Conservation (phyloP, 257 asterid species). For the Salvia hispanica region DNA sequence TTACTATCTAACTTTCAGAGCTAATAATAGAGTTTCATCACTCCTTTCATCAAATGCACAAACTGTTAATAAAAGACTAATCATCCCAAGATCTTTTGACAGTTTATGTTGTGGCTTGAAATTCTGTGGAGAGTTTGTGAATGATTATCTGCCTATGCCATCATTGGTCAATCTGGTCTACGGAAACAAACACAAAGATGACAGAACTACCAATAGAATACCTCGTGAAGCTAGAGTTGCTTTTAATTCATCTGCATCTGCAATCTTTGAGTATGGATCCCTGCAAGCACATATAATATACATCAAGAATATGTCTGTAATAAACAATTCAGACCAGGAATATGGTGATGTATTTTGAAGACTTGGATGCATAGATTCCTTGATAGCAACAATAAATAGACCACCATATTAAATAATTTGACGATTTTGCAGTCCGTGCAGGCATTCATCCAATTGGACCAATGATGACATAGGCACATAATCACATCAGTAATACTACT, state of each 20-base stretch:
- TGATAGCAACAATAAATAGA: slow-evolving; percentile 1
- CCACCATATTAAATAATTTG: neutral
- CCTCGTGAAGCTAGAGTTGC: slow-evolving; percentile 78
- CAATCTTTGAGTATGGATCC: slow-evolving; percentile 77
- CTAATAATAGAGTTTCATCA: neutral
- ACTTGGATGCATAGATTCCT: neutral
- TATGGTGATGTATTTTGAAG: slow-evolving; percentile 1
- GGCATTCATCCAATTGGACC: neutral
- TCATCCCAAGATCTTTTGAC: neutral
- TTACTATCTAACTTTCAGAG: neutral
- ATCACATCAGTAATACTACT: neutral
- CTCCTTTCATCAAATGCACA: neutral
- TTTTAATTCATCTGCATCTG: slow-evolving; percentile 61
- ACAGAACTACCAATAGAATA: slow-evolving; percentile 33
- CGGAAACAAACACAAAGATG: slow-evolving; percentile 10
- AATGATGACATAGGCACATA: too few relatives aligned
- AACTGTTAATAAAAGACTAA: neutral
- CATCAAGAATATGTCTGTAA: slow-evolving; percentile 9
- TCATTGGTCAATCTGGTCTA: too few relatives aligned
- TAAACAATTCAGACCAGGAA: slow-evolving; percentile 5
- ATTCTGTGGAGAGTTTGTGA: too few relatives aligned
- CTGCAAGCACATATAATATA: slow-evolving; percentile 41
- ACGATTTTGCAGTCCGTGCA: neutral
- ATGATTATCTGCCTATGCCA: too few relatives aligned
- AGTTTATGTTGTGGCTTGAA: too few relatives aligned